Base-by-base conservation (phyloP, 139 green algal species). In the Haematococcus lacustris region DNA sequence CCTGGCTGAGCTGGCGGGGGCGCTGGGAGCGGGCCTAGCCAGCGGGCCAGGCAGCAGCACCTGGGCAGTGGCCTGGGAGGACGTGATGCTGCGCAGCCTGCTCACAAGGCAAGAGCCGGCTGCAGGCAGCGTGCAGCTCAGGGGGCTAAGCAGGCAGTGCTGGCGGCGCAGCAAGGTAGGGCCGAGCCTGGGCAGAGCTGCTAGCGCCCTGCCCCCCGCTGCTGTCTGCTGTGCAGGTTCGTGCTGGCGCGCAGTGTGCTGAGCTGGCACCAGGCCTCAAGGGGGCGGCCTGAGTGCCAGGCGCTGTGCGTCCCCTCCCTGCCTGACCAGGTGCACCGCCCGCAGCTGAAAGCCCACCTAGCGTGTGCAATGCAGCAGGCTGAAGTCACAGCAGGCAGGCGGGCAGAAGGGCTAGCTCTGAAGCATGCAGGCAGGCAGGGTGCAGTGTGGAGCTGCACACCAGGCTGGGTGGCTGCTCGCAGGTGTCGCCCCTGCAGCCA, bases 211-310 rank as follows among this genome's bases (percentile, higher is more conserved):
- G 3, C 23, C 2, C n/a, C n/a, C n/a, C n/a, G n/a, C n/a, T n/a
- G n/a, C n/a, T n/a, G n/a, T 51, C 2, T 32, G 21, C 23, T 60
- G 21, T 39, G 23, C 67, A 63, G 67, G 67, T 72, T 72, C 32
- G 30, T 72, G 25, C 67, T 72, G 1, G 38, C 21, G 28, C 67
- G 67, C n/a, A 47, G 30, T 5, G 32, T 51, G 3, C 39, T 35
- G 40, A 47, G 43, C 41, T 38, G 38, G 2, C 67, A 72, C 43
- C 67, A 47, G 1, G 67, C 67, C 17, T 72, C 67, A 30, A 38
- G 32, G 30, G 67, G 40, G 26, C 67, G 67, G 28, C 67, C 67
- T 21, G 67, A 72, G 26, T 72, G 67, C 67, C 67, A 72, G 41
- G n/a, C 67, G 32, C 7, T 38, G 13, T 61, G 40, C 47, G 33